A percentile compares a stretch with the other conserved stretches of the same genome.
phyloP scores from a whole-genome alignment of 192 early-diverging fungal genomes.

The Jimgerdemannia lactiflua region DNA sequence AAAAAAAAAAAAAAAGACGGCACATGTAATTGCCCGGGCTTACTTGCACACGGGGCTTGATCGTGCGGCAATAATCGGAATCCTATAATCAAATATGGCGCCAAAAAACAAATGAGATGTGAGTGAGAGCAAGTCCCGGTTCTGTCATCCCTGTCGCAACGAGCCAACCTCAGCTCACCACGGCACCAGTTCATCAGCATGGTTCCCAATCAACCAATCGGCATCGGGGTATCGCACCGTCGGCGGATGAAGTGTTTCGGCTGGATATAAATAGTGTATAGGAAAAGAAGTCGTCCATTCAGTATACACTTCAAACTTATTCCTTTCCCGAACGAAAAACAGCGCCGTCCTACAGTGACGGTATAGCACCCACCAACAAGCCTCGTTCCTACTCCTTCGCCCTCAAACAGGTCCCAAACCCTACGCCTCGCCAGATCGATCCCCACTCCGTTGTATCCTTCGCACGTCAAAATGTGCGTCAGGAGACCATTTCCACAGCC shows the following conservation, averaged over 20 bases:
- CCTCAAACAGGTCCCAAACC: slow-evolving; percentile 61
- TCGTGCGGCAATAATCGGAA: slow-evolving; percentile 70
- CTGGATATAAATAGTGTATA: slow-evolving; percentile 29
- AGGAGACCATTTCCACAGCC: slow-evolving; percentile 88
- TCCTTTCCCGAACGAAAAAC: too few relatives aligned
- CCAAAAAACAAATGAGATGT: not conserved
- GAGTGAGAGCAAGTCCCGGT: not conserved
- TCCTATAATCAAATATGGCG: slow-evolving; percentile 27
- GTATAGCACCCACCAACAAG: slow-evolving; percentile 39
- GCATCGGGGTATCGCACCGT: slow-evolving; percentile 40
- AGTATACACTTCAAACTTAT: not conserved
- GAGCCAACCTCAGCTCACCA: slow-evolving; percentile 43
- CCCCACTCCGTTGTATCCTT: slow-evolving; percentile 72
- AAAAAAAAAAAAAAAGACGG: not conserved
- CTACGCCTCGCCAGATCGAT: slow-evolving; percentile 74
- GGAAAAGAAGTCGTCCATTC: slow-evolving; percentile 3
- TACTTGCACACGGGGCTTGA: slow-evolving; percentile 43
- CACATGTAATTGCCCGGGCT: slow-evolving; percentile 4
- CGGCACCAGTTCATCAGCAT: slow-evolving; percentile 84
- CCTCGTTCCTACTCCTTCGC: not conserved
- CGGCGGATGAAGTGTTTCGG: slow-evolving; percentile 55
- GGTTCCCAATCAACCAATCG: slow-evolving; percentile 87
- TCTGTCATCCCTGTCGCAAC: not conserved
- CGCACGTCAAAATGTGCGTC: slow-evolving; percentile 64
- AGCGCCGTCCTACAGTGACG: not conserved